Percentiles rank a stretch among this genome's conserved stretches.
Evolutionary conservation across 306 rosid genomes (phyloP).

Genomic region (Trifolium fragiferum): DNA sequence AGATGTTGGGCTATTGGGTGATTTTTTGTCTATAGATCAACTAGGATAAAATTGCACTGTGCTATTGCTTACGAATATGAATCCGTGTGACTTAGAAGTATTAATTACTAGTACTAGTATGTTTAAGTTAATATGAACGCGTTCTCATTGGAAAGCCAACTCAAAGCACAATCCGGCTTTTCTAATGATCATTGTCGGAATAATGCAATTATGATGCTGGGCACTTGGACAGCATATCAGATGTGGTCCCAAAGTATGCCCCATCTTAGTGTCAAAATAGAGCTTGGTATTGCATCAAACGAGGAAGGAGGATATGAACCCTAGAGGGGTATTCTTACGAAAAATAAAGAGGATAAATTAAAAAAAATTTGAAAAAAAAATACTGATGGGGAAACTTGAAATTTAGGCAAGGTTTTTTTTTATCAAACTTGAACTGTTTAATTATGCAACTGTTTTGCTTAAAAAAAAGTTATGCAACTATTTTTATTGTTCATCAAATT

Average conservation of each 20-base stretch:
- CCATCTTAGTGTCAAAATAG: neutral
- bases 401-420: neutral
- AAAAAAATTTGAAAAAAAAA: neutral
- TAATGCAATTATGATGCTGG: neutral
- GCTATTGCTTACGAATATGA: neutral
- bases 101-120: neutral
- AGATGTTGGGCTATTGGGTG: neutral
- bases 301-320: neutral
- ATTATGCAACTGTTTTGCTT: neutral
- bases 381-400: neutral
- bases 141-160: neutral
- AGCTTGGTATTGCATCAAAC: neutral
- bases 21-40: neutral
- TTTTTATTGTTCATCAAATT: neutral
- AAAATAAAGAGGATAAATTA: neutral
- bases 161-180: neutral
- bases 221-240: no score
- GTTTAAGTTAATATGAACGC: neutral
- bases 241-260: neutral
- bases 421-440: neutral
- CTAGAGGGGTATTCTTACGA: neutral
- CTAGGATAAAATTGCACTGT: slow-evolving; percentile 4
- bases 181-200: neutral
- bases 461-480: slow-evolving; percentile 9
- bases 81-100: neutral